A percentile compares a stretch with the other conserved stretches of the same genome.
These are phyloP conservation scores for Epicoccum sorghinum DNA, from an alignment of 2,329 filamentous ascomycete species.

Conservation along the genomic window DNA sequence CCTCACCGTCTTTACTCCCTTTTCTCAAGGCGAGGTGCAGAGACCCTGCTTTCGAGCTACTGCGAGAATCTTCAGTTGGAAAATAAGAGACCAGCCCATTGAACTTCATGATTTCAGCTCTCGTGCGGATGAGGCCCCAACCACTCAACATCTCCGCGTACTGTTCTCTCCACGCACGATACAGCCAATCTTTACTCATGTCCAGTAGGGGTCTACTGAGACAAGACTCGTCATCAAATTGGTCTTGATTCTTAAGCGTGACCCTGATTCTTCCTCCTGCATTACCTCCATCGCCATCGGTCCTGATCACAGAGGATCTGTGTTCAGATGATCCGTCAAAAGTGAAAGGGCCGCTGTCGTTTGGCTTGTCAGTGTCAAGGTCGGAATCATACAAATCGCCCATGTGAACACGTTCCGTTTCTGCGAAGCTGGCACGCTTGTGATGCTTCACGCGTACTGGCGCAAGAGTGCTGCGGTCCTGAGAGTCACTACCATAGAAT, in stretches of 20 bases:
- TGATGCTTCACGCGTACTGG: slow-evolving; percentile 43
- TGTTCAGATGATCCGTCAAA: slow-evolving; percentile 34
- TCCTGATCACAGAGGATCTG: slow-evolving; percentile 22
- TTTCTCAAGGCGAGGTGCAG: slow-evolving; percentile 34
- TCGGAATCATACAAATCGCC: slow-evolving; percentile 43
- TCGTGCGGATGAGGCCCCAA: slow-evolving; percentile 62
- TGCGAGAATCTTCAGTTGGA: slow-evolving; percentile 26
- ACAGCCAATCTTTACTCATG: slow-evolving; percentile 54
- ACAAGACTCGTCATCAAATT: slow-evolving; percentile 61
- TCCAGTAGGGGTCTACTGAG: slow-evolving; percentile 58
- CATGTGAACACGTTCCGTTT: slow-evolving; percentile 37
- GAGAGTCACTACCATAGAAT: slow-evolving; percentile 45
- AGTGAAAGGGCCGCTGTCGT: slow-evolving; percentile 17
- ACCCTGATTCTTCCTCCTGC: slow-evolving; percentile 50
- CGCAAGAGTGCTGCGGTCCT: slow-evolving; percentile 33
- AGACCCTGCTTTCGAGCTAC: slow-evolving; percentile 34
- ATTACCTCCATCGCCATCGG: slow-evolving; percentile 17
- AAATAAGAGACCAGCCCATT: slow-evolving; percentile 52
- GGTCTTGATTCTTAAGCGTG: slow-evolving; percentile 61
- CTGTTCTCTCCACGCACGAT: slow-evolving; percentile 59
- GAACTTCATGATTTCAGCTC: slow-evolving; percentile 65
- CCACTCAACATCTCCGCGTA: slow-evolving; percentile 66
- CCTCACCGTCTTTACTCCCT: slow-evolving; percentile 16
- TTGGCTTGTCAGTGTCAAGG: slow-evolving; percentile 36
- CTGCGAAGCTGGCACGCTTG: slow-evolving; percentile 47